Conservation (phyloP, 352 stramenopile species). For the Phytophthora colocasiae region DNA sequence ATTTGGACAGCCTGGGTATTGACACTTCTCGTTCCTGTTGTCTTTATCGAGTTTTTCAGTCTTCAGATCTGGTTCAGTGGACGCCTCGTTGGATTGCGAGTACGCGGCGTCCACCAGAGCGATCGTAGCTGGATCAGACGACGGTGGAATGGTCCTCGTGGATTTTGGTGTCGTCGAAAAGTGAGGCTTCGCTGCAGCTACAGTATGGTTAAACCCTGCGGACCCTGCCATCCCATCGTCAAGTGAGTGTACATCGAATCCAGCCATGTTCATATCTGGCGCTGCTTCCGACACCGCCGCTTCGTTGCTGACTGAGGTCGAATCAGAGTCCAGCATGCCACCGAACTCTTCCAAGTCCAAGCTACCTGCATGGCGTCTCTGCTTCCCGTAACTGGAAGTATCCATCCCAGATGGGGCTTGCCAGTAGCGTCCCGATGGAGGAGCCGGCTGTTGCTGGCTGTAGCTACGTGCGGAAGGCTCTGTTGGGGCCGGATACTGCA, state of each 20-base stretch:
- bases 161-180: constrained; percentile 2
- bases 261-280: constrained; percentile 38
- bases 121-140: constrained; percentile 8
- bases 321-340: constrained; percentile 44
- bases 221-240: constrained; percentile 22
- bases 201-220: constrained; percentile 1
- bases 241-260: constrained; percentile 51
- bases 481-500: constrained; percentile 40
- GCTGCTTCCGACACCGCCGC: constrained; percentile 20
- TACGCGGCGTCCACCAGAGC: constrained; percentile 47
- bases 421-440: constrained; percentile 32
- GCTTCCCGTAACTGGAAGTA: constrained; percentile 23
- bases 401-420: constrained; percentile 22
- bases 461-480: constrained; percentile 38
- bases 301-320: constrained; percentile 1
- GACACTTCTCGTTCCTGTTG: constrained; percentile 67
- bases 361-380: constrained; percentile 23
- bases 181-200: background rate
- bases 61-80: constrained; percentile 55
- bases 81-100: constrained; percentile 47
- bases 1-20: constrained; percentile 83
- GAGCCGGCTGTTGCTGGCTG: constrained; percentile 33
- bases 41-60: constrained; percentile 64
- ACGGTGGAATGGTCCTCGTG: background rate
- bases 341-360: constrained; percentile 49